Conservation (phyloP, 805 yeast genomes). For the Saturnispora sekii region DNA sequence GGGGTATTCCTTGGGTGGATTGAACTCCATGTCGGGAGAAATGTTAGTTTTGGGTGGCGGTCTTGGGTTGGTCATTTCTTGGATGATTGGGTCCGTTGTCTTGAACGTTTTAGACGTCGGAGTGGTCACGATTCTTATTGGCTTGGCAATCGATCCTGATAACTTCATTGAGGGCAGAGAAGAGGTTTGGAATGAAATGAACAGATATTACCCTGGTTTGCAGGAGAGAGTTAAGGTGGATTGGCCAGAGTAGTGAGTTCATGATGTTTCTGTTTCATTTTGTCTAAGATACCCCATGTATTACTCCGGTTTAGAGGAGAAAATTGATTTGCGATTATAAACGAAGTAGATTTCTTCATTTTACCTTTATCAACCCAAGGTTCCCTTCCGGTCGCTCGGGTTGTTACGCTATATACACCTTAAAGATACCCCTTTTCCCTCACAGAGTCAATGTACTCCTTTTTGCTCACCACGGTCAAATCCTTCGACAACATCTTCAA, state of each 20-base stretch:
- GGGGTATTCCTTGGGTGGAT: neutral
- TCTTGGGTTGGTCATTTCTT: constrained; percentile 47
- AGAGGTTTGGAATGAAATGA: constrained; percentile 27
- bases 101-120: constrained; percentile 75
- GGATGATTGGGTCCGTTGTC: constrained; percentile 66
- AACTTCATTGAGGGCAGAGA: constrained; percentile 58
- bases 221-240: constrained; percentile 22
- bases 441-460: constrained; percentile 26
- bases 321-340: no score
- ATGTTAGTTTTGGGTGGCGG: constrained; percentile 21
- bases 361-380: no score
- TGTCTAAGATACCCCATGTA: no score
- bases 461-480: constrained; percentile 35
- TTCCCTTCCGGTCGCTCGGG: no score
- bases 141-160: constrained; percentile 78
- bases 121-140: constrained; percentile 73
- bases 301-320: no score
- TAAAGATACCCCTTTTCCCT: constrained; percentile 7
- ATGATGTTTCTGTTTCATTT: neutral
- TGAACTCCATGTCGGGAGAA: constrained; percentile 19
- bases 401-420: neutral
- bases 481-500: constrained; percentile 38
- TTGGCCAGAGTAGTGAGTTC: constrained; percentile 17
- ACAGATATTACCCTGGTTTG: constrained; percentile 25
- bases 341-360: no score